These are phyloP conservation scores for Edaphochlamys debaryana DNA, from an alignment of 139 green algal species.

Conservation along the genomic window DNA sequence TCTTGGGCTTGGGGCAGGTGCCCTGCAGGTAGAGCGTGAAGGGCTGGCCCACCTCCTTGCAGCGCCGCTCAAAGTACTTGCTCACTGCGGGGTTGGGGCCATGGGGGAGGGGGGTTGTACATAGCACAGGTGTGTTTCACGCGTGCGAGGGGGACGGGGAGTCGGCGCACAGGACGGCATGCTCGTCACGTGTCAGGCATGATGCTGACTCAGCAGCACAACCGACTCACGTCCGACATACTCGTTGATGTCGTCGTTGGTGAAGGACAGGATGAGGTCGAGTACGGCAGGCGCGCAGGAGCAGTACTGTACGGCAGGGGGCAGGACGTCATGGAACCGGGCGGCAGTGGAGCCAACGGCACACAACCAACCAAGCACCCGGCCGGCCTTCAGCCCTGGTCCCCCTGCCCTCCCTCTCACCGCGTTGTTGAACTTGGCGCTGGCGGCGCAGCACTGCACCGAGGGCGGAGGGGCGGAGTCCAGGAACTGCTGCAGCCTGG, in stretches of 20 bases:
- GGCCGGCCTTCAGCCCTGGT: no score
- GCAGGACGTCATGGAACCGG: no score
- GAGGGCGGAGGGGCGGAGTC: no score
- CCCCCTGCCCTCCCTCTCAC: no score
- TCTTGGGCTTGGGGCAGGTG: slow-evolving; percentile 14
- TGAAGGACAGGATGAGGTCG: slow-evolving; percentile 40
- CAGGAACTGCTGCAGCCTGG: no score
- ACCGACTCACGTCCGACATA: slow-evolving; percentile 3
- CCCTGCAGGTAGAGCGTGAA: slow-evolving; percentile 4
- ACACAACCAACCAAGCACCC: no score
- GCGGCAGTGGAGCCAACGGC: no score
- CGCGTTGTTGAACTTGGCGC: no score
- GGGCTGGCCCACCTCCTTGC: slow-evolving; percentile 4
- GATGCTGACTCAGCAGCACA: neutral
- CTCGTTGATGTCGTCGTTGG: slow-evolving; percentile 38
- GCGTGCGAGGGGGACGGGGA: neutral
- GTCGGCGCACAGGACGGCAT: neutral
- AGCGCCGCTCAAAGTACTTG: slow-evolving; percentile 16
- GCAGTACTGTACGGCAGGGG: no score
- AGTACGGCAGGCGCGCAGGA: slow-evolving; percentile 32
- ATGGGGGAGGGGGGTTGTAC: neutral
- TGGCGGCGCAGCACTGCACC: no score
- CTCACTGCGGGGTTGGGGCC: neutral
- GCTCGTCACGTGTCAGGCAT: neutral
- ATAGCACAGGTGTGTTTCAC: no score